phyloP scores from a whole-genome alignment of 352 stramenopile species.

The Phytophthora citricola region DNA sequence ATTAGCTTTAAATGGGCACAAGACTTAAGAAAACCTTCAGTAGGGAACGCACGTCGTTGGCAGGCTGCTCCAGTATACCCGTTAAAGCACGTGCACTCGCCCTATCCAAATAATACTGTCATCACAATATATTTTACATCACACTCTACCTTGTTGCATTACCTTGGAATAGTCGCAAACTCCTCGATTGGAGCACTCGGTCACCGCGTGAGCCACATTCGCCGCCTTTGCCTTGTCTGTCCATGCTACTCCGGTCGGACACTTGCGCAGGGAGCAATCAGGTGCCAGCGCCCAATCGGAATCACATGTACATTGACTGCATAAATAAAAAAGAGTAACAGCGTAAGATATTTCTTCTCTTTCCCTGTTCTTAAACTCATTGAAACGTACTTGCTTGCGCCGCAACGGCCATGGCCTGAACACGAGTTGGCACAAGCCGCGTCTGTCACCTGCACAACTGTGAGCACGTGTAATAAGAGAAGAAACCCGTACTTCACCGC shows the following conservation, averaged over 20 bases:
- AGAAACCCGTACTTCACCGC: background rate
- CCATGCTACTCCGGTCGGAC: slow-evolving; percentile 75
- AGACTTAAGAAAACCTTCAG: background rate
- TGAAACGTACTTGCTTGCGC: slow-evolving; percentile 47
- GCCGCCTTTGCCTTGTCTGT: slow-evolving; percentile 75
- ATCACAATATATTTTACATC: background rate
- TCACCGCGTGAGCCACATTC: slow-evolving; percentile 57
- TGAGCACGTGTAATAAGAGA: slow-evolving; percentile 7
- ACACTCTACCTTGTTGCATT: background rate
- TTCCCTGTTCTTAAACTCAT: background rate
- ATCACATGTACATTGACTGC: slow-evolving; percentile 84
- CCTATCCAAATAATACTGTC: slow-evolving; percentile 29
- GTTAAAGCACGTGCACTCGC: slow-evolving; percentile 63
- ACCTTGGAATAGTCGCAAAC: slow-evolving; percentile 70
- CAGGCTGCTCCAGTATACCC: slow-evolving; percentile 68
- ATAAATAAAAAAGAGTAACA: no score
- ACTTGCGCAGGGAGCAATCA: slow-evolving; percentile 78
- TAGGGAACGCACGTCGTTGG: slow-evolving; percentile 50
- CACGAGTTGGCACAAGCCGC: slow-evolving; percentile 68
- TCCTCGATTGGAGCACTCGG: slow-evolving; percentile 72
- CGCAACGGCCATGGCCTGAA: slow-evolving; percentile 64
- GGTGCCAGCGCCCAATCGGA: slow-evolving; percentile 62
- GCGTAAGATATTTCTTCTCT: background rate
- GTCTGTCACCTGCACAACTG: slow-evolving; percentile 13
- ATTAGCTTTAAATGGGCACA: no score